Evolutionary conservation across 2,329 filamentous ascomycete species (phyloP).

Genomic region (Penicillium sp.): DNA sequence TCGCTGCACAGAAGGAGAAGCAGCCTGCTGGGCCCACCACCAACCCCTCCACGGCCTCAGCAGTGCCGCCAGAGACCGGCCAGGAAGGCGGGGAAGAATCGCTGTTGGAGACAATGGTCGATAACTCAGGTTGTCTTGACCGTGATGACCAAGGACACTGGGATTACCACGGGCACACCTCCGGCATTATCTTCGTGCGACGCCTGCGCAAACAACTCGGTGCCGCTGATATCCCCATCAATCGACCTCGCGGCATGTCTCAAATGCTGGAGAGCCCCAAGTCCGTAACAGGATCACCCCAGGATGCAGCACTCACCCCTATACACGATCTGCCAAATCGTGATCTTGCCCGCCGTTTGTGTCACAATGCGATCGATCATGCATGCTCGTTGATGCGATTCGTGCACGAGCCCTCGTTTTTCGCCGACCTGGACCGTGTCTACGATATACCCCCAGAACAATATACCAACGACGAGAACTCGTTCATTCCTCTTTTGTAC

Average conservation of each 20-base stretch:
- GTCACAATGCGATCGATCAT: conserved; percentile 65
- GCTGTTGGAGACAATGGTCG: conserved; percentile 90
- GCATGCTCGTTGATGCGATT: conserved; percentile 69
- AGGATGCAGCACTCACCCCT: conserved; percentile 57
- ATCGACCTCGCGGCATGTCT: conserved; percentile 55
- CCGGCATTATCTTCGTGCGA: conserved; percentile 84
- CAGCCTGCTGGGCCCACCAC: conserved; percentile 14
- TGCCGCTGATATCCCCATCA: conserved; percentile 58
- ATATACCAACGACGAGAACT: conserved; percentile 67
- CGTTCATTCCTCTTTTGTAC: conserved; percentile 72
- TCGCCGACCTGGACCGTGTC: conserved; percentile 73
- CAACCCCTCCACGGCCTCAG: conserved; percentile 23
- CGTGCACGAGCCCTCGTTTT: conserved; percentile 81
- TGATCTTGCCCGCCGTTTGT: conserved; percentile 60
- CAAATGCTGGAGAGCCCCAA: conserved; percentile 72
- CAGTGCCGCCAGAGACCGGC: conserved; percentile 25
- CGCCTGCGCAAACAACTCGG: conserved; percentile 88
- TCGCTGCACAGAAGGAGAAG: conserved; percentile 49
- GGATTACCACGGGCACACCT: conserved; percentile 95
- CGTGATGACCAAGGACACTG: conserved; percentile 89
- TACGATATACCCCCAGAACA: conserved; percentile 71
- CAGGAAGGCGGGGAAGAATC: conserved; percentile 63
- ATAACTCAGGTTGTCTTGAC: conserved; percentile 87
- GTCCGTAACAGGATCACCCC: conserved; percentile 67
- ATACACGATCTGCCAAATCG: conserved; percentile 71